Evolutionary conservation across 2,329 filamentous ascomycete genomes (phyloP).

Genomic region (Polytolypa hystricis): DNA sequence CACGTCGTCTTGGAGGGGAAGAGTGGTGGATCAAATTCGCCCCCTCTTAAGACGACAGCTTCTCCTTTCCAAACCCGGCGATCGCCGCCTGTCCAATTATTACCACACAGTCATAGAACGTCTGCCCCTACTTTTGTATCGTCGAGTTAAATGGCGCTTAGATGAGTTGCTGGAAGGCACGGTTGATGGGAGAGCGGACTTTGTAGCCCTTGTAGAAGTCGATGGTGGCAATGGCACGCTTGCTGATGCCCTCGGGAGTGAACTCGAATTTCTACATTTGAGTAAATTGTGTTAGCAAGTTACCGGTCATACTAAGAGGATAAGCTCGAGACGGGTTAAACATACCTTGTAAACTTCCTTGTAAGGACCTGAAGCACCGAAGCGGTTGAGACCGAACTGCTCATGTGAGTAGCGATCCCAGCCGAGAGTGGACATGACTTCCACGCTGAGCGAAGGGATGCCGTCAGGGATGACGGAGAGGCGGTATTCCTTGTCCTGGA

Average conservation of each 20-base stretch:
- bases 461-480: conserved; percentile 87
- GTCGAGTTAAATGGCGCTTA: too few relatives aligned
- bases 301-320: background rate
- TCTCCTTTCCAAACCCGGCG: too few relatives aligned
- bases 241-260: conserved; percentile 90
- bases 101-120: too few relatives aligned
- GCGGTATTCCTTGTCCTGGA: conserved; percentile 88
- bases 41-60: too few relatives aligned
- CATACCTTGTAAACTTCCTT: conserved; percentile 90
- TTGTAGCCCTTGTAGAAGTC: conserved; percentile 97
- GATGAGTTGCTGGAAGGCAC: conserved; percentile 93
- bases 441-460: conserved; percentile 83
- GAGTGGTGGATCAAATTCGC: too few relatives aligned
- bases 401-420: conserved; percentile 99
- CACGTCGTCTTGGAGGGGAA: too few relatives aligned
- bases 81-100: too few relatives aligned
- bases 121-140: too few relatives aligned
- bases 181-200: conserved; percentile 89
- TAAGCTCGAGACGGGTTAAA: conserved; percentile 9
- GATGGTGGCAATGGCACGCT: conserved; percentile 83
- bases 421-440: conserved; percentile 93
- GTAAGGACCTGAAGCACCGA: conserved; percentile 94
- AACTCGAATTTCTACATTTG: conserved; percentile 86
- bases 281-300: conserved; percentile 9
- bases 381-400: conserved; percentile 98